These are phyloP conservation scores for Pseudohalonectria lignicola DNA, from an alignment of 2,329 filamentous ascomycete genomes.

Conservation along the genomic window DNA sequence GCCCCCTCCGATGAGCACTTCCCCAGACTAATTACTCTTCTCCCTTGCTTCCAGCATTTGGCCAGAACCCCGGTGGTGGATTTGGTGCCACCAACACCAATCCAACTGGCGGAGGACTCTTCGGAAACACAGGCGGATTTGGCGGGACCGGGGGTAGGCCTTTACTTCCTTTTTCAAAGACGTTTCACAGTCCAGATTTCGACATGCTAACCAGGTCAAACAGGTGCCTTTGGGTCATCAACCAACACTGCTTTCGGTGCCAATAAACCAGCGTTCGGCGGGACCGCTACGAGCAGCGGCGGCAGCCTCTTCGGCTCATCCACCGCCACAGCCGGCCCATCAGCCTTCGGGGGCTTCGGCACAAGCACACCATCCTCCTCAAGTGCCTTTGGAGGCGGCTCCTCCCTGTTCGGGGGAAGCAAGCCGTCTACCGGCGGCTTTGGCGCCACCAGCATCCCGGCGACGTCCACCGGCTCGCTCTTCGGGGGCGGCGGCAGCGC, in stretches of 20 bases:
- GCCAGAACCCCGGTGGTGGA: slow-evolving; percentile 6
- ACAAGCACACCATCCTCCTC: slow-evolving; percentile 18
- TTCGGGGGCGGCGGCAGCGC: slow-evolving; percentile 31
- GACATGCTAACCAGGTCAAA: too few species aligned
- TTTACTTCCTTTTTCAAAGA: background rate
- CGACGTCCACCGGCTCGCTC: slow-evolving; percentile 25
- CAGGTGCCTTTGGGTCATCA: slow-evolving; percentile 15
- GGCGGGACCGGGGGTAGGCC: slow-evolving; percentile 10
- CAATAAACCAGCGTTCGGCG: slow-evolving; percentile 39
- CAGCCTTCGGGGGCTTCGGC: slow-evolving; percentile 28
- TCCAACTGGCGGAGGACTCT: slow-evolving; percentile 32
- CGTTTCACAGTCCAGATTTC: background rate
- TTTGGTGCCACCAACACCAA: slow-evolving; percentile 24
- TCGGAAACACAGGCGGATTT: slow-evolving; percentile 21
- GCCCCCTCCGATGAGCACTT: too few species aligned
- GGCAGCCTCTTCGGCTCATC: slow-evolving; percentile 32
- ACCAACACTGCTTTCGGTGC: slow-evolving; percentile 9
- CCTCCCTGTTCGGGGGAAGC: slow-evolving; percentile 37
- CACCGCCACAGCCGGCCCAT: slow-evolving; percentile 23
- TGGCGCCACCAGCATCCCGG: slow-evolving; percentile 19
- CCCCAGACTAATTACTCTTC: too few species aligned
- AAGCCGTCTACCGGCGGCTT: slow-evolving; percentile 34
- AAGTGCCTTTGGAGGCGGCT: slow-evolving; percentile 30
- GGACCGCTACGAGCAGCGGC: slow-evolving; percentile 25
- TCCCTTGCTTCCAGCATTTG: slow-evolving; percentile 22